Percentiles rank a stretch among this genome's conserved stretches.
Evolutionary conservation across 208 protist species (phyloP).

Genomic region (Sergeia podlipaevii): DNA sequence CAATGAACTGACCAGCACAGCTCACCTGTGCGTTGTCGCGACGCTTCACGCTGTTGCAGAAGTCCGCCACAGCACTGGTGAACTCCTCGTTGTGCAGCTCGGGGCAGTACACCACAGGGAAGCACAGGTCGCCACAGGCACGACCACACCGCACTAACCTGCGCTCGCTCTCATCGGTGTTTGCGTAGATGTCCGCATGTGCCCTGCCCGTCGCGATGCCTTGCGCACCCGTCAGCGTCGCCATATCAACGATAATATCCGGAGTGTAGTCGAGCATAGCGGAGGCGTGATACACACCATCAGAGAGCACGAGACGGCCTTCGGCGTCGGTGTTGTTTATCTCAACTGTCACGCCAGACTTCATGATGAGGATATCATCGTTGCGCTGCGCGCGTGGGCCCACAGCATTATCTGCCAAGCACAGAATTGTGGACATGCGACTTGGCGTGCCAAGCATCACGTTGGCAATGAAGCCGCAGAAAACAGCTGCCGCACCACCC

Average conservation of each 20-base stretch:
- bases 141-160: slow-evolving; percentile 43
- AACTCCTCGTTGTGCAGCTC: slow-evolving; percentile 83
- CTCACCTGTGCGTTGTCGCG: slow-evolving; percentile 74
- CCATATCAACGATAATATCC: slow-evolving; percentile 85
- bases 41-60: slow-evolving; percentile 62
- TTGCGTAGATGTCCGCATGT: slow-evolving; percentile 82
- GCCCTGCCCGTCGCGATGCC: slow-evolving; percentile 71
- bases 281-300: slow-evolving; percentile 87
- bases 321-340: slow-evolving; percentile 94
- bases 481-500: slow-evolving; percentile 84
- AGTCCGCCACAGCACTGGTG: slow-evolving; percentile 59
- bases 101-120: slow-evolving; percentile 86
- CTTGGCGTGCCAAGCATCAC: slow-evolving; percentile 36
- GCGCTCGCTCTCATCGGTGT: slow-evolving; percentile 61
- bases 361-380: slow-evolving; percentile 88
- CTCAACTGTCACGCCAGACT: slow-evolving; percentile 87
- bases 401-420: slow-evolving; percentile 90
- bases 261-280: slow-evolving; percentile 76
- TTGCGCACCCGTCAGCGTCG: slow-evolving; percentile 91
- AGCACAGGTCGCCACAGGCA: slow-evolving; percentile 75
- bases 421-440: slow-evolving; percentile 57
- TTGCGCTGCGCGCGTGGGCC: slow-evolving; percentile 66
- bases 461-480: slow-evolving; percentile 69
- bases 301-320: slow-evolving; percentile 88
- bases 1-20: slow-evolving; percentile 85